Evolutionary conservation across 768 basidiomycete species (phyloP).

Genomic region (Boletus patriciae): DNA sequence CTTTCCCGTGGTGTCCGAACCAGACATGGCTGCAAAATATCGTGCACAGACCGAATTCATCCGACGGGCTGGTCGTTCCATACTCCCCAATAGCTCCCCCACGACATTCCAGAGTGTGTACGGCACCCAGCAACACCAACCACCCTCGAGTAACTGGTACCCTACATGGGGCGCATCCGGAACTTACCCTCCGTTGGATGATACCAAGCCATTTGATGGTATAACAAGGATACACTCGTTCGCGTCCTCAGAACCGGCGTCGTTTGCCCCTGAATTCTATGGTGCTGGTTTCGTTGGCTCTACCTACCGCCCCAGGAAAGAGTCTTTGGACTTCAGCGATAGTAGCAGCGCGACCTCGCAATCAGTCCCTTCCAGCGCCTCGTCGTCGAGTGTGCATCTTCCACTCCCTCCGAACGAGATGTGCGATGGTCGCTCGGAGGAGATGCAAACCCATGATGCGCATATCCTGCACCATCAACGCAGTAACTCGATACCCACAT

Average conservation of each 20-base stretch:
- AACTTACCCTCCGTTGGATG: constrained; percentile 26
- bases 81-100: constrained; percentile 4
- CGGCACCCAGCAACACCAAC: constrained; percentile 16
- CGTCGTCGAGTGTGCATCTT: constrained; percentile 53
- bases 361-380: constrained; percentile 53
- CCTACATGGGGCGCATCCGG: constrained; percentile 28
- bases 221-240: constrained; percentile 20
- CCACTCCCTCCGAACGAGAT: constrained; percentile 37
- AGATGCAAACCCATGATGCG: constrained; percentile 21
- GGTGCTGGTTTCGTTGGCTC: constrained; percentile 20
- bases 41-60: constrained; percentile 47
- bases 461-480: constrained; percentile 20
- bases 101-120: constrained; percentile 19
- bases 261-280: constrained; percentile 26
- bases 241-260: constrained; percentile 21
- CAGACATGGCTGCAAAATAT: constrained; percentile 49
- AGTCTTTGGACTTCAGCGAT: constrained; percentile 43
- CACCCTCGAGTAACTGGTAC: constrained; percentile 23
- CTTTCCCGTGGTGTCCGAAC: constrained; percentile 20
- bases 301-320: constrained; percentile 31
- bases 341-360: constrained; percentile 44
- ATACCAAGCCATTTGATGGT: constrained; percentile 29
- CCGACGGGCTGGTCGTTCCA: constrained; percentile 31
- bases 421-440: constrained; percentile 31
- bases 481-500: constrained; percentile 16